These are phyloP conservation scores for Chaetothyriales sp. DNA, from an alignment of 2,329 filamentous ascomycete species.

Conservation along the genomic window DNA sequence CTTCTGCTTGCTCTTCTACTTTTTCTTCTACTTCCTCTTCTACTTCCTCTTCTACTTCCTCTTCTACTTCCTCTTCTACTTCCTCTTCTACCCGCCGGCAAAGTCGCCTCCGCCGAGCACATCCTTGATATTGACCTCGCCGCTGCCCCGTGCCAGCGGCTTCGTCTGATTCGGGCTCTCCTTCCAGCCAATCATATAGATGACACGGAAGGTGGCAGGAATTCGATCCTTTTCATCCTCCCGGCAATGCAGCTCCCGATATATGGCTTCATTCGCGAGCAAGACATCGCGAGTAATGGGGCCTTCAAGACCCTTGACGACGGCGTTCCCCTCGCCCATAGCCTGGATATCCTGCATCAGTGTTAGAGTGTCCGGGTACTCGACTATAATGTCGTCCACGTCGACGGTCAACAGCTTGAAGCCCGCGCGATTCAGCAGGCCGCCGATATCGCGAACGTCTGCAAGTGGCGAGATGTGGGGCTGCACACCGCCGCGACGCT, in stretches of 20 bases:
- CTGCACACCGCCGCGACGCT: constrained; percentile 78
- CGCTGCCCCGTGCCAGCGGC: constrained; percentile 71
- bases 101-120: constrained; percentile 43
- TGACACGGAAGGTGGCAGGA: constrained; percentile 85
- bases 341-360: constrained; percentile 88
- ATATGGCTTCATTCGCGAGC: constrained; percentile 77
- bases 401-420: constrained; percentile 96
- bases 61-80: no score
- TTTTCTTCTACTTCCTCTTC: no score
- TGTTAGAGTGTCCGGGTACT: constrained; percentile 79
- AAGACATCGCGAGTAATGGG: constrained; percentile 72
- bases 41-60: no score
- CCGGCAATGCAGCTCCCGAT: constrained; percentile 74
- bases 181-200: constrained; percentile 99
- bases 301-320: constrained; percentile 56
- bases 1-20: no score
- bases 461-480: constrained; percentile 84
- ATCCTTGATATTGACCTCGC: constrained; percentile 78
- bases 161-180: constrained; percentile 64
- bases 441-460: constrained; percentile 82
- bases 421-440: constrained; percentile 68
- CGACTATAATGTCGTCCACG: constrained; percentile 91
- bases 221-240: constrained; percentile 37
- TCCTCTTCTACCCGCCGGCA: background rate
- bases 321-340: constrained; percentile 91